phyloP scores from a whole-genome alignment of 2,329 filamentous ascomycete genomes.

The Fusarium annulatum region DNA sequence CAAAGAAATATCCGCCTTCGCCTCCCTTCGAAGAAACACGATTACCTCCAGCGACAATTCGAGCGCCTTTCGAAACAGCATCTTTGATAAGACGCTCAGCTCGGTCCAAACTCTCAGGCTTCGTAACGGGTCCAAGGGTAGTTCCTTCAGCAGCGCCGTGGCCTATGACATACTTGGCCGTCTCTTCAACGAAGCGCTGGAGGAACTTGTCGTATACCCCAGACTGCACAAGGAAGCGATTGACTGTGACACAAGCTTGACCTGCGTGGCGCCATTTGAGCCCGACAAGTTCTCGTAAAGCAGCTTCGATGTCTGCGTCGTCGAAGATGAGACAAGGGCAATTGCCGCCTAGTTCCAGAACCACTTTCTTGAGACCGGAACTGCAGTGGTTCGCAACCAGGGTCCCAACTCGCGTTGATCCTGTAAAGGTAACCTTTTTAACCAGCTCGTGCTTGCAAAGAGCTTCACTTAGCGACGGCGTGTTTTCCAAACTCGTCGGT shows the following conservation, averaged over 20 bases:
- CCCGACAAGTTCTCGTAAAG: background rate
- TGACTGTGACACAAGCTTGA: conserved; percentile 75
- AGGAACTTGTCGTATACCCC: conserved; percentile 64
- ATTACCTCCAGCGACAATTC: conserved; percentile 8
- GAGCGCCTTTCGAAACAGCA: conserved; percentile 16
- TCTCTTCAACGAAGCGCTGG: conserved; percentile 2
- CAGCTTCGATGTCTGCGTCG: conserved; percentile 64
- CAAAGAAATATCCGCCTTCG: conserved; percentile 23
- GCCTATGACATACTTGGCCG: conserved; percentile 13
- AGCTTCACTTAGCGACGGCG: conserved; percentile 56
- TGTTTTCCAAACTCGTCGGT: conserved; percentile 57
- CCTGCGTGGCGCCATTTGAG: conserved; percentile 75
- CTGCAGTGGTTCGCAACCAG: conserved; percentile 71
- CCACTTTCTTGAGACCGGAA: conserved; percentile 71
- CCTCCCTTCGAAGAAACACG: background rate
- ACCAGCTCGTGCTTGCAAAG: conserved; percentile 59
- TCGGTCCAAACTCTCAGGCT: conserved; percentile 9
- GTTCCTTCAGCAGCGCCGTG: conserved; percentile 18
- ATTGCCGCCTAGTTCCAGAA: conserved; percentile 79
- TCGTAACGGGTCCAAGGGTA: conserved; percentile 30
- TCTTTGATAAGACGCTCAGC: conserved; percentile 22
- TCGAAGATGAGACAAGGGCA: conserved; percentile 73
- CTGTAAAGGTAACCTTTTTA: conserved; percentile 81
- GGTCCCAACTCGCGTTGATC: conserved; percentile 75
- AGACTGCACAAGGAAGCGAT: conserved; percentile 67